Conservation (phyloP, 2,329 filamentous ascomycete genomes). For the Ophiocordyceps robertsii region DNA sequence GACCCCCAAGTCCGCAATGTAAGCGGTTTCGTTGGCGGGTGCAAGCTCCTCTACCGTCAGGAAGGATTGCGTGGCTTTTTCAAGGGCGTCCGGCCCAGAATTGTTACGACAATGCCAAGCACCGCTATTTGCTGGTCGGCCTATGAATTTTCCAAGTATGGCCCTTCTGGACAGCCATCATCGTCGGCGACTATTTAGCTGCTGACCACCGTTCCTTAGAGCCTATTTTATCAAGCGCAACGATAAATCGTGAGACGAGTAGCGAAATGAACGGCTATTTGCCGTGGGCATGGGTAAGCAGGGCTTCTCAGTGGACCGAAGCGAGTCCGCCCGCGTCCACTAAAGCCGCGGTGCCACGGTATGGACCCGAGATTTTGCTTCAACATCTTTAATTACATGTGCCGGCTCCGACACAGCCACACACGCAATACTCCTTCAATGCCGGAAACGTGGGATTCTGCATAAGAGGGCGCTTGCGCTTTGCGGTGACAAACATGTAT, state of each 20-base stretch:
- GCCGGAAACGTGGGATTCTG: too few relatives aligned
- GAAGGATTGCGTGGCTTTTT: constrained; percentile 84
- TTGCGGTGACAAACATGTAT: too few relatives aligned
- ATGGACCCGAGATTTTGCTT: too few relatives aligned
- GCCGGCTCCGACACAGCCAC: too few relatives aligned
- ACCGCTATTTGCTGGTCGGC: constrained; percentile 98
- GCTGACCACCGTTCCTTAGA: constrained; percentile 18
- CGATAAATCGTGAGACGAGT: constrained; percentile 9
- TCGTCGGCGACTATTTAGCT: neutral
- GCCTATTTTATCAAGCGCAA: constrained; percentile 48
- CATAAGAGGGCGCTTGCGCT: too few relatives aligned
- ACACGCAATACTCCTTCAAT: too few relatives aligned
- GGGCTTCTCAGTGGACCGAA: too few relatives aligned
- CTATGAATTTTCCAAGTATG: constrained; percentile 56
- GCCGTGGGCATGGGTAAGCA: too few relatives aligned
- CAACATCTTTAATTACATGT: too few relatives aligned
- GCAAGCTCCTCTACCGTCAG: constrained; percentile 65
- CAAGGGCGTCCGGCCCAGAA: constrained; percentile 78
- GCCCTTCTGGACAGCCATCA: constrained; percentile 4
- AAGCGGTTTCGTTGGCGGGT: constrained; percentile 69
- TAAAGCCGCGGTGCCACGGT: too few relatives aligned
- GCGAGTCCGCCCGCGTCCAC: too few relatives aligned
- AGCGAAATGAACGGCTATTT: too few relatives aligned
- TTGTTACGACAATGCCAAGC: constrained; percentile 95
- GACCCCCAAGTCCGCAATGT: constrained; percentile 76